Evolutionary conservation across 176 grass and related monocot species (phyloP).

Genomic region (Cymbopogon citratus): DNA sequence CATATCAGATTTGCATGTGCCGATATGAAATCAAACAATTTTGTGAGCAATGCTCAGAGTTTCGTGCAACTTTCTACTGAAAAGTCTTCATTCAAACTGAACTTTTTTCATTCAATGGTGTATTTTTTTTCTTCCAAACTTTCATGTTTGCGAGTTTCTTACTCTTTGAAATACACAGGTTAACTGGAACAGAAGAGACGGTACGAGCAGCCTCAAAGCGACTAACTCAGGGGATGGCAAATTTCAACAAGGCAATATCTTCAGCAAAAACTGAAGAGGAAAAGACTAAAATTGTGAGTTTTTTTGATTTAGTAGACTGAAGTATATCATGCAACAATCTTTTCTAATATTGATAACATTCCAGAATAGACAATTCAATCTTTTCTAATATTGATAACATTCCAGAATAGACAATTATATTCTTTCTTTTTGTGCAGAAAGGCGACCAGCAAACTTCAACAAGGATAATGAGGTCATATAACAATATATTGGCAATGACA

Average conservation of each 20-base stretch:
- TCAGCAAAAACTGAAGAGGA: conserved; percentile 83
- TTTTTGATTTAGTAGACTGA: conserved; percentile 1
- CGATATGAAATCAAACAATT: background rate
- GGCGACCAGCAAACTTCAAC: conserved; percentile 70
- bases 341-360: too few relatives aligned
- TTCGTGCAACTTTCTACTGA: background rate
- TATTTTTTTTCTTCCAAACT: background rate
- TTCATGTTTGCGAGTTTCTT: conserved; percentile 13
- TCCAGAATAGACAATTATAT: background rate
- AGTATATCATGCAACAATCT: background rate
- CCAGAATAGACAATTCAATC: conserved; percentile 3
- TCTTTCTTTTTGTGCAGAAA: conserved; percentile 52
- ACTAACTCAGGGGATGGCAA: conserved; percentile 78
- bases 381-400: too few relatives aligned
- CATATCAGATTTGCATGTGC: background rate
- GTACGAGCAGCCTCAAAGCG: conserved; percentile 70
- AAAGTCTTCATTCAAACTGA: background rate
- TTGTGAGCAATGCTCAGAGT: background rate
- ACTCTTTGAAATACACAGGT: conserved; percentile 47
- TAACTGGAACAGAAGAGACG: conserved; percentile 77
- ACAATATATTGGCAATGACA: conserved; percentile 90
- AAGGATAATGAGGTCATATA: conserved; percentile 63
- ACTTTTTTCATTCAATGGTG: background rate
- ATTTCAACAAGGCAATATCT: conserved; percentile 79
- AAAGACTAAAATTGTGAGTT: conserved; percentile 78